Conservation (phyloP, 169 alveolate species). For the Eimeria praecox region DNA sequence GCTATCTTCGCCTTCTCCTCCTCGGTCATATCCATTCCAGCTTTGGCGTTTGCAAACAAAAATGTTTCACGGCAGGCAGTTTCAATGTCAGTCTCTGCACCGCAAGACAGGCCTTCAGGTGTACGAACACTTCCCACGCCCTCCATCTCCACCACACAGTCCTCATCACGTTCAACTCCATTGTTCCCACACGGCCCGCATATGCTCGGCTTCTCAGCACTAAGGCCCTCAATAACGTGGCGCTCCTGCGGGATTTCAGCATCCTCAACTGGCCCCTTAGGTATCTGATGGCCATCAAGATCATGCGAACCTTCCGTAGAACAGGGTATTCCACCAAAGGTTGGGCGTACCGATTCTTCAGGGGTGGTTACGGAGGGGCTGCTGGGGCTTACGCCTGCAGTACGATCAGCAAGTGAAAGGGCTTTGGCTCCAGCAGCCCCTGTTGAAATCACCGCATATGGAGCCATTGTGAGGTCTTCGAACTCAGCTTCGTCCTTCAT, state of each 20-base stretch:
- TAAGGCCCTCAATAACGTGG: not conserved
- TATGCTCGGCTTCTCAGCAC: not conserved
- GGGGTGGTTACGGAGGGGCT: not conserved
- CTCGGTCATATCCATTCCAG: slow-evolving; percentile 78
- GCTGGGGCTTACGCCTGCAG: not conserved
- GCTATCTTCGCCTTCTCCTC: slow-evolving; percentile 78
- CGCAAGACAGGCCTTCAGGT: not conserved
- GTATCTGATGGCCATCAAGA: not conserved
- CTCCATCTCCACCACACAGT: not conserved
- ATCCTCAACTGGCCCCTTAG: not conserved
- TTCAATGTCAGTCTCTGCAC: slow-evolving; percentile 12
- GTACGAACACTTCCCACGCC: not conserved
- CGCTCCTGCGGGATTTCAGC: not conserved
- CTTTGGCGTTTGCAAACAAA: slow-evolving; percentile 51
- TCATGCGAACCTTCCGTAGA: not conserved
- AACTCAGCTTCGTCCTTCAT: not conserved
- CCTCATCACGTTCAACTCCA: not conserved
- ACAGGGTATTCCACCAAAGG: not conserved
- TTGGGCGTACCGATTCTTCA: not conserved
- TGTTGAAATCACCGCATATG: not conserved
- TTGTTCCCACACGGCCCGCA: not conserved
- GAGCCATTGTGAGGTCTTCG: not conserved
- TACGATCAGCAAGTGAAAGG: not conserved
- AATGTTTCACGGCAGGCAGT: slow-evolving; percentile 67
- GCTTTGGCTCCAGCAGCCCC: not conserved